These are phyloP conservation scores for Auricularia sp. DNA, from an alignment of 768 basidiomycete species.

Conservation along the genomic window DNA sequence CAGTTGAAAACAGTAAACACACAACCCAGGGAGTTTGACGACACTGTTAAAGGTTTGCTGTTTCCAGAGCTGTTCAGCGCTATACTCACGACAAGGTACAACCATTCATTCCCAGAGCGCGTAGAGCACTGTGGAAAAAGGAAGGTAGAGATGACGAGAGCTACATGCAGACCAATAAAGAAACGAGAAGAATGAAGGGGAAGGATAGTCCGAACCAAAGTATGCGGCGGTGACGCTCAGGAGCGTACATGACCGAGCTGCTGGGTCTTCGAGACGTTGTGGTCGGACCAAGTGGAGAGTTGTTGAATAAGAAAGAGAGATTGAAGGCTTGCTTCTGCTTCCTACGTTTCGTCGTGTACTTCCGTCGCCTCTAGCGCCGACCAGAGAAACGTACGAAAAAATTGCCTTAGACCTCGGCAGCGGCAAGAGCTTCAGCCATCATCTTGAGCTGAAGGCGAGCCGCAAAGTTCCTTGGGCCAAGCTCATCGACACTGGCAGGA, in stretches of 20 bases:
- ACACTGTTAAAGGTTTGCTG: too few species aligned
- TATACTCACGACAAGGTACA: background rate
- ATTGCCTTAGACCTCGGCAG: background rate
- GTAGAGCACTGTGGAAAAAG: background rate
- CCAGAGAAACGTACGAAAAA: background rate
- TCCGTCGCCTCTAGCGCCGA: background rate
- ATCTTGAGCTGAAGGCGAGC: constrained; percentile 50
- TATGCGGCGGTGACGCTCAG: background rate
- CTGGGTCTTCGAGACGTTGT: background rate
- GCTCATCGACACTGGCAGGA: constrained; percentile 76
- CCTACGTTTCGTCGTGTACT: background rate
- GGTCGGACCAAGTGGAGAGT: background rate
- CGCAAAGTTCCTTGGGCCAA: constrained; percentile 83
- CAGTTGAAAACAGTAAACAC: too few species aligned
- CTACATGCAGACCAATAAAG: too few species aligned
- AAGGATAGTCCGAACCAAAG: background rate
- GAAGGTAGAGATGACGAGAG: background rate
- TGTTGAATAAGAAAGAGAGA: background rate
- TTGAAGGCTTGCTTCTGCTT: background rate
- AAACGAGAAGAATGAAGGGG: too few species aligned
- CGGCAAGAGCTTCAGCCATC: background rate
- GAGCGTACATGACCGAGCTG: background rate
- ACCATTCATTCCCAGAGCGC: background rate
- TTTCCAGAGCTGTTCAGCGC: background rate
- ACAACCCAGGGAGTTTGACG: too few species aligned